phyloP scores from a whole-genome alignment of 176 grass and related monocot genomes.

The Cymbopogon citratus region DNA sequence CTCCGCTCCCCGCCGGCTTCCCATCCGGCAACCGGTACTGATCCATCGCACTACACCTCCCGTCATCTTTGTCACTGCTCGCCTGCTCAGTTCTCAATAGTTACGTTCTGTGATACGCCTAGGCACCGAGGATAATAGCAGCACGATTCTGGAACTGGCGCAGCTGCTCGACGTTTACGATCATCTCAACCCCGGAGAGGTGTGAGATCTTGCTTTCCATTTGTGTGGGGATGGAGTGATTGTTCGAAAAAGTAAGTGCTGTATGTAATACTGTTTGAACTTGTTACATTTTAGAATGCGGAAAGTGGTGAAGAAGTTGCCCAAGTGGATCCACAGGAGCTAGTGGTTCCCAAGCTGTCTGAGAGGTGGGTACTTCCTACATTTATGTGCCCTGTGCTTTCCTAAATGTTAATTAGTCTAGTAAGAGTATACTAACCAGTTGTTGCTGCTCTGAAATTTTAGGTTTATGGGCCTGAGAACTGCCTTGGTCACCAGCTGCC shows the following conservation, averaged over 20 bases:
- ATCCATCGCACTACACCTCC: background rate
- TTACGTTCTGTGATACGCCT: background rate
- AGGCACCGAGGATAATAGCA: constrained; percentile 42
- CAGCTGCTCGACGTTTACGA: constrained; percentile 77
- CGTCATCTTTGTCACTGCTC: background rate
- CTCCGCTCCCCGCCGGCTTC: constrained; percentile 44
- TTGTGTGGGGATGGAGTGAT: background rate
- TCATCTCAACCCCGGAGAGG: constrained; percentile 50
- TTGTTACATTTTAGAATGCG: constrained; percentile 33
- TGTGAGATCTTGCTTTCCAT: constrained; percentile 36
- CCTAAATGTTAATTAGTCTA: background rate
- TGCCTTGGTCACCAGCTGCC: constrained; percentile 62
- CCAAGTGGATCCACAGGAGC: constrained; percentile 34
- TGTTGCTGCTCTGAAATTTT: constrained; percentile 6
- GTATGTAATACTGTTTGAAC: background rate
- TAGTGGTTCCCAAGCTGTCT: constrained; percentile 48
- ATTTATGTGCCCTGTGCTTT: constrained; percentile 2
- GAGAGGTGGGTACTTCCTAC: constrained; percentile 44
- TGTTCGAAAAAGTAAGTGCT: background rate
- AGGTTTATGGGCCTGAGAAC: constrained; percentile 86
- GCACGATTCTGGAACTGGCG: constrained; percentile 62
- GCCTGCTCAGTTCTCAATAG: background rate
- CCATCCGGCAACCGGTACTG: constrained; percentile 21
- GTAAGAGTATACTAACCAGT: background rate
- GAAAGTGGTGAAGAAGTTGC: constrained; percentile 12